Evolutionary conservation across 306 rosid species (phyloP).

Genomic region (Acacia melanoxylon): DNA sequence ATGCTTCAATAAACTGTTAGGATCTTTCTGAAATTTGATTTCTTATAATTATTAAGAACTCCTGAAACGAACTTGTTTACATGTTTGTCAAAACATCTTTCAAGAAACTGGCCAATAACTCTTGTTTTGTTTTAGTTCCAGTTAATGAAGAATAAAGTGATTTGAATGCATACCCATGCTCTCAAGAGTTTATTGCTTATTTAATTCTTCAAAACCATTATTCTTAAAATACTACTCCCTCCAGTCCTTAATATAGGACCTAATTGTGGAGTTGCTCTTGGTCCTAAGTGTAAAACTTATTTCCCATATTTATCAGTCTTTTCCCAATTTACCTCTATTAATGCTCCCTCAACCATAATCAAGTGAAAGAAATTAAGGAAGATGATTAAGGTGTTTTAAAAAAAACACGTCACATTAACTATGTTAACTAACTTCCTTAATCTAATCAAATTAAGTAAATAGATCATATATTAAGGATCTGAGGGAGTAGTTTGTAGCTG

Average conservation of each 20-base stretch:
- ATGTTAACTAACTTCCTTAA: no score
- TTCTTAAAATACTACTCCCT: not conserved
- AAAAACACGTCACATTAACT: no score
- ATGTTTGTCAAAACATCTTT: not conserved
- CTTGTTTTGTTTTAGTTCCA: not conserved
- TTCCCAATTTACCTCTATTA: no score
- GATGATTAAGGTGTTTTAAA: no score
- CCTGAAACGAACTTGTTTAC: not conserved
- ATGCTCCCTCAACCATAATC: no score
- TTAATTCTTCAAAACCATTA: not conserved
- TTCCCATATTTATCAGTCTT: no score
- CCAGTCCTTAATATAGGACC: no score
- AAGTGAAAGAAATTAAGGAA: no score
- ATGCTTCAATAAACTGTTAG: not conserved
- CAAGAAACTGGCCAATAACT: not conserved
- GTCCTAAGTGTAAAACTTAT: no score
- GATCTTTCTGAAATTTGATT: not conserved
- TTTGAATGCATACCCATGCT: not conserved
- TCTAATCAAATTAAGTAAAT: no score
- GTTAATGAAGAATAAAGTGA: not conserved
- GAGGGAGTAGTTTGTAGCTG: not conserved
- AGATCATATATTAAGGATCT: no score
- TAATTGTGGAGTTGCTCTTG: no score
- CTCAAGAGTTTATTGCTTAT: not conserved
- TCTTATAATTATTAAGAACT: not conserved